Conservation (phyloP, 805 yeast genomes). For the Groenewaldozyma tartarivorans region DNA sequence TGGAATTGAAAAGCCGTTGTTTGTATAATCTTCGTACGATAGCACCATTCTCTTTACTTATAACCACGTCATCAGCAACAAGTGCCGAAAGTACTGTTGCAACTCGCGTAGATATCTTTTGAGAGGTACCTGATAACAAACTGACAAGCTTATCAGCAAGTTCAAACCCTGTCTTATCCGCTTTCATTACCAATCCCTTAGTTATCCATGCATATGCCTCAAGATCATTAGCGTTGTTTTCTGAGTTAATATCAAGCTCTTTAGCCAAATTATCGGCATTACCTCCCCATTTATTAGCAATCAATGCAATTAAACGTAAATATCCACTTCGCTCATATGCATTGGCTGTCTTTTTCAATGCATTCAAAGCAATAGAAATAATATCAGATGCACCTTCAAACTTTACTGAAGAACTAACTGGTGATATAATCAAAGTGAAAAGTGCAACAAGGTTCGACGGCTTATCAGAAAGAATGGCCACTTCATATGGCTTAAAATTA, state of each 20-base stretch:
- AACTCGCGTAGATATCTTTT: no score
- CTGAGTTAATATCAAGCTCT: not conserved
- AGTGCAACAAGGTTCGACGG: not conserved
- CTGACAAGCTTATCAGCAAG: constrained; percentile 29
- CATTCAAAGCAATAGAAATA: constrained; percentile 9
- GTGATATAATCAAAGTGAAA: not conserved
- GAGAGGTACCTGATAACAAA: constrained; percentile 31
- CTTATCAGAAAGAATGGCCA: not conserved
- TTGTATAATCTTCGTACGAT: constrained; percentile 63
- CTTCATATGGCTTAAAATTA: not conserved
- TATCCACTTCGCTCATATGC: constrained; percentile 40
- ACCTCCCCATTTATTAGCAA: constrained; percentile 46
- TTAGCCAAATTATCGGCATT: not conserved
- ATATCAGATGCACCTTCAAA: not conserved
- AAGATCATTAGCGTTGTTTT: constrained; percentile 3
- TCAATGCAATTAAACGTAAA: constrained; percentile 44
- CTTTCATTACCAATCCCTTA: constrained; percentile 58
- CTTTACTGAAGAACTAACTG: not conserved
- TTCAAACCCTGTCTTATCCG: constrained; percentile 33
- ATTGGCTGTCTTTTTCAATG: constrained; percentile 17
- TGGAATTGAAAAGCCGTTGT: constrained; percentile 61
- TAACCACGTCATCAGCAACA: constrained; percentile 56
- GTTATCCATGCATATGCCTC: constrained; percentile 62
- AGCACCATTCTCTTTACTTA: constrained; percentile 45
- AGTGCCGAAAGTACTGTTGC: constrained; percentile 56